Conservation (phyloP, 805 yeast species). For the Teunomyces cretensis region DNA sequence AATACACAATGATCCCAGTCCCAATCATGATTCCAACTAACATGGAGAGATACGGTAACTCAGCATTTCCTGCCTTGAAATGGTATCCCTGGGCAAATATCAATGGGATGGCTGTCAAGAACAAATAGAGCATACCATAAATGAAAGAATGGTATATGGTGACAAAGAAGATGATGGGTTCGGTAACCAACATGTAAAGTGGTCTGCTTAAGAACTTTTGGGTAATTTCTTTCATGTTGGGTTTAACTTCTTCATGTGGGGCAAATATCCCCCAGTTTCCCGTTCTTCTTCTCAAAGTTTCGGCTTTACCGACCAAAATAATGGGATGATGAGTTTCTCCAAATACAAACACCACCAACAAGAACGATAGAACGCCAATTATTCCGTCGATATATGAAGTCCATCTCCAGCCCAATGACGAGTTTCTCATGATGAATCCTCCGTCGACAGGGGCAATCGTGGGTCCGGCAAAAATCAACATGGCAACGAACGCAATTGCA, state of each 20-base stretch:
- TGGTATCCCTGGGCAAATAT: constrained; percentile 60
- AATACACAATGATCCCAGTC: constrained; percentile 49
- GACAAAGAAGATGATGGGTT: constrained; percentile 70
- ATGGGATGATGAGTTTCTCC: no score
- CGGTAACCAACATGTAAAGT: constrained; percentile 59
- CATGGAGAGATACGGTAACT: constrained; percentile 78
- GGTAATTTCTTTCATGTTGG: constrained; percentile 54
- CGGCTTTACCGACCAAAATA: no score
- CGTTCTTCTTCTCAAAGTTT: no score
- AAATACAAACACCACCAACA: no score
- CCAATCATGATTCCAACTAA: constrained; percentile 68
- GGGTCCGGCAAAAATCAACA: constrained; percentile 9
- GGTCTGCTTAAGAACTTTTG: constrained; percentile 71
- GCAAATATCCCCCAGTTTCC: no score
- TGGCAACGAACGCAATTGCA: constrained; percentile 22
- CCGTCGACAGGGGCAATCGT: constrained; percentile 43
- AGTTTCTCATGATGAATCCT: constrained; percentile 58
- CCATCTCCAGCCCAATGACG: constrained; percentile 84
- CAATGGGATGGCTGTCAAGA: constrained; percentile 76
- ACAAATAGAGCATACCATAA: constrained; percentile 74
- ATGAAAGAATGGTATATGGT: constrained; percentile 75
- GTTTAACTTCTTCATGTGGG: no score
- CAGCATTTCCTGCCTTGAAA: constrained; percentile 65
- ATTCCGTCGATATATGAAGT: no score
- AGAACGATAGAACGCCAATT: no score